These are phyloP conservation scores for Sarcodon sp. DNA, from an alignment of 768 basidiomycete genomes.

Conservation along the genomic window DNA sequence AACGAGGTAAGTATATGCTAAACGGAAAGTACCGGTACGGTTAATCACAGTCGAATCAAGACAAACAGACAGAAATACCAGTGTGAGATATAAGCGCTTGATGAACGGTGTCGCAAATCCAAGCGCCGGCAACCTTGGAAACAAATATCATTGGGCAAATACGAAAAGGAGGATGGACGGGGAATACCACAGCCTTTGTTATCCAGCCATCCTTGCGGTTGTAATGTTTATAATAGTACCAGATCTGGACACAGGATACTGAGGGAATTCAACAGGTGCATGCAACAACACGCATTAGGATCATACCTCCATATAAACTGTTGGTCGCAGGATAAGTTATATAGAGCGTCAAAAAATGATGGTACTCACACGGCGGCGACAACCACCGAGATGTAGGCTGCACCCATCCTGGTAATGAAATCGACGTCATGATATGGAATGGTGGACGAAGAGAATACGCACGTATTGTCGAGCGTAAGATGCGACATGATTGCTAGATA, in stretches of 20 bases:
- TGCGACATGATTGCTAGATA: too few relatives aligned
- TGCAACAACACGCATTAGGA: not conserved
- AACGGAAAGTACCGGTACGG: not conserved
- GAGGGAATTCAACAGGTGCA: constrained; percentile 1
- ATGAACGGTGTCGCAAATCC: constrained; percentile 10
- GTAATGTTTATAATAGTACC: constrained; percentile 41
- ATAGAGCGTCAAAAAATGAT: too few relatives aligned
- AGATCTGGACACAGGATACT: constrained; percentile 47
- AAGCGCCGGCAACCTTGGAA: constrained; percentile 7
- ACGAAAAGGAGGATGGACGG: not conserved
- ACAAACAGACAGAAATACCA: constrained; percentile 4
- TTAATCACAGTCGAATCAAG: not conserved
- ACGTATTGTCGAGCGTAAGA: too few relatives aligned
- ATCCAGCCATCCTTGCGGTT: constrained; percentile 34
- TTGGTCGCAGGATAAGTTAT: not conserved
- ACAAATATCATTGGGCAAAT: not conserved
- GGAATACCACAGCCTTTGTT: constrained; percentile 33
- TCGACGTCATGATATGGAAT: too few relatives aligned
- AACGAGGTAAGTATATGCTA: constrained; percentile 26
- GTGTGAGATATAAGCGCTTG: constrained; percentile 13
- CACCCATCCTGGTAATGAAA: constrained; percentile 27
- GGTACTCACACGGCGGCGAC: constrained; percentile 29
- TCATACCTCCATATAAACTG: constrained; percentile 42
- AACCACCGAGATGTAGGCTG: constrained; percentile 36
- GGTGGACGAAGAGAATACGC: too few relatives aligned